Conservation (phyloP, 2,329 filamentous ascomycete species). For the Phialophora verrucosa region DNA sequence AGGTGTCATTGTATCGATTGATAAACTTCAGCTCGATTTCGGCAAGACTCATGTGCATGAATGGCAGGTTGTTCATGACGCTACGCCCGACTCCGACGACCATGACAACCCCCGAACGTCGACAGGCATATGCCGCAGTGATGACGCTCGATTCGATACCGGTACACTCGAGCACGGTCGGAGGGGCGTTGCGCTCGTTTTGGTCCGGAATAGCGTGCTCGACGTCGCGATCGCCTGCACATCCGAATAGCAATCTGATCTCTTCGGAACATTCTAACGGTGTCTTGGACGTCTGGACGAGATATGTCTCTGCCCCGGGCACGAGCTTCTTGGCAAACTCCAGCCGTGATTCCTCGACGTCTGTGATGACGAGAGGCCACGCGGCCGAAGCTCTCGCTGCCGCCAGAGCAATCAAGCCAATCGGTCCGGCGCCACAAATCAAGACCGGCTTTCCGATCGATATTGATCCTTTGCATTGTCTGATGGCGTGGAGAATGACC, state of each 20-base stretch:
- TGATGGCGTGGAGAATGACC: conserved; percentile 67
- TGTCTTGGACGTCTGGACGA: conserved; percentile 54
- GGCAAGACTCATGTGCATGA: conserved; percentile 68
- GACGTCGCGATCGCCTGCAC: conserved; percentile 13
- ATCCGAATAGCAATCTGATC: conserved; percentile 62
- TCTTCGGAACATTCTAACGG: conserved; percentile 58
- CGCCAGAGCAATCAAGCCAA: conserved; percentile 64
- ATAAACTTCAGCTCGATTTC: conserved; percentile 74
- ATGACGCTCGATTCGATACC: conserved; percentile 68
- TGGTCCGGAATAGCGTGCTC: conserved; percentile 17
- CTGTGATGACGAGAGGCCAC: conserved; percentile 68
- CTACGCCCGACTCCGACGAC: conserved; percentile 68
- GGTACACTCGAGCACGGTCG: conserved; percentile 68
- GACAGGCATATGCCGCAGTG: conserved; percentile 63
- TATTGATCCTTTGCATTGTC: conserved; percentile 53
- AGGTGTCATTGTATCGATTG: conserved; percentile 72
- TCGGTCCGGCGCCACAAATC: conserved; percentile 68
- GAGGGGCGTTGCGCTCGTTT: conserved; percentile 63
- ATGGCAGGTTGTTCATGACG: conserved; percentile 69
- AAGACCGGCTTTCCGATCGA: conserved; percentile 61
- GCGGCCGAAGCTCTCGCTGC: conserved; percentile 67
- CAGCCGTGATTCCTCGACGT: conserved; percentile 63
- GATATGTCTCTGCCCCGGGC: conserved; percentile 61
- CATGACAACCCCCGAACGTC: conserved; percentile 65
- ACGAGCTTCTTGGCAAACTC: conserved; percentile 65